Evolutionary conservation across 148 eudicot species (phyloP).

Genomic region (Simmondsia chinensis): DNA sequence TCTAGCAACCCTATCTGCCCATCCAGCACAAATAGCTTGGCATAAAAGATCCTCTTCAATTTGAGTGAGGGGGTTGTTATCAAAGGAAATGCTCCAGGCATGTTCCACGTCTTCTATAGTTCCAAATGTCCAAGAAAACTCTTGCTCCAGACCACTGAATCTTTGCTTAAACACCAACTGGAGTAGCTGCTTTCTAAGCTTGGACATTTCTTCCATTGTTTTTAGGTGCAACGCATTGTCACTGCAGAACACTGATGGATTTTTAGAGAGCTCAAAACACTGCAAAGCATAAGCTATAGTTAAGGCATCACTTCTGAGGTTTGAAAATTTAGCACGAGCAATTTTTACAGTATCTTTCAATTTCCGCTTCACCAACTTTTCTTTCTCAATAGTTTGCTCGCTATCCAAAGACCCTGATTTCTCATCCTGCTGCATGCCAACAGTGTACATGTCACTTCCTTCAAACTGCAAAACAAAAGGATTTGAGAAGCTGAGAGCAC

Average conservation of each 20-base stretch:
- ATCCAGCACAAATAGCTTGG: conserved; percentile 90
- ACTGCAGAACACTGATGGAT: conserved; percentile 40
- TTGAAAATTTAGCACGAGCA: conserved; percentile 53
- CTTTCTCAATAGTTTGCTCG: conserved; percentile 16
- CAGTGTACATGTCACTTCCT: conserved; percentile 20
- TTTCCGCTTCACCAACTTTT: conserved; percentile 35
- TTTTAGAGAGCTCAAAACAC: conserved; percentile 57
- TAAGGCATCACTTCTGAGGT: conserved; percentile 80
- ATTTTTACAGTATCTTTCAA: conserved; percentile 45
- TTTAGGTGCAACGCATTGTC: conserved; percentile 42
- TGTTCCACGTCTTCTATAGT: conserved; percentile 49
- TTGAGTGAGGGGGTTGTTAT: conserved; percentile 35
- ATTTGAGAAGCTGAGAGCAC: conserved; percentile 68
- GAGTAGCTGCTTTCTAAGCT: conserved; percentile 73
- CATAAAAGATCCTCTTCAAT: conserved; percentile 69
- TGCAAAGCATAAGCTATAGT: conserved; percentile 70
- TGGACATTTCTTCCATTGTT: conserved; percentile 88
- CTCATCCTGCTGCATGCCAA: conserved; percentile 17
- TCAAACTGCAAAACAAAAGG: conserved; percentile 63
- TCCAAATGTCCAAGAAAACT: conserved; percentile 56
- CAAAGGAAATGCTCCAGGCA: conserved; percentile 41
- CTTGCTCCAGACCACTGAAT: conserved; percentile 21
- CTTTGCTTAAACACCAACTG: conserved; percentile 47
- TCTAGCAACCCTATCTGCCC: conserved; percentile 92
- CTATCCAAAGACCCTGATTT: conserved; percentile 4